These are phyloP conservation scores for Climacium dendroides DNA, from an alignment of 225 moss, liverwort and hornwort genomes.

Conservation along the genomic window DNA sequence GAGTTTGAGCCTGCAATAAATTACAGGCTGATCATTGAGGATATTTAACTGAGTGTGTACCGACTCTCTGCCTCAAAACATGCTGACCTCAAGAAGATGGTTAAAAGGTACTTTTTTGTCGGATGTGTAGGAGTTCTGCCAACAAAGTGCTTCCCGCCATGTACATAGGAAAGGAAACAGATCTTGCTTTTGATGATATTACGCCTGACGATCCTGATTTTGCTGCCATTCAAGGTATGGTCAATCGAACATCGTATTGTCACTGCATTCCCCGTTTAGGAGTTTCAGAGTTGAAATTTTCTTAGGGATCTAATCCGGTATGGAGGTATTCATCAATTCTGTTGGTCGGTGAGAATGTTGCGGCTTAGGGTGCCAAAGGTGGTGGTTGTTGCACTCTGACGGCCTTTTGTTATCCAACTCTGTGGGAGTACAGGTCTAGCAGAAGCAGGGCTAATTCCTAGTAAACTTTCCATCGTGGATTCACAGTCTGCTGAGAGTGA, in stretches of 20 bases:
- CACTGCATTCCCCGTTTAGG: not conserved
- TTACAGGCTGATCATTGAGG: not conserved
- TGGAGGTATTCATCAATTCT: not conserved
- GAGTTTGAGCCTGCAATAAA: not conserved
- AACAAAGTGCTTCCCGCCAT: slow-evolving; percentile 92
- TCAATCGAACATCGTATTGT: not conserved
- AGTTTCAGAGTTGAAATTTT: not conserved
- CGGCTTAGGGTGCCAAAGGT: not conserved
- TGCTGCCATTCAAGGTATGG: slow-evolving; percentile 76
- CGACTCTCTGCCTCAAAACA: not conserved
- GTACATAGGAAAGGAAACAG: slow-evolving; percentile 74
- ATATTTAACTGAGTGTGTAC: not conserved
- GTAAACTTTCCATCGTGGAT: slow-evolving; percentile 76
- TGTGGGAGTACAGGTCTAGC: slow-evolving; percentile 57
- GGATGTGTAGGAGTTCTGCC: slow-evolving; percentile 61
- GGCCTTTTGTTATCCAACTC: not conserved
- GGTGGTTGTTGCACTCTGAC: not conserved
- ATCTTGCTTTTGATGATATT: slow-evolving; percentile 89
- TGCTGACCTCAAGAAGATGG: not conserved
- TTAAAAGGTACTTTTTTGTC: not conserved
- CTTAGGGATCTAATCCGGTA: not conserved
- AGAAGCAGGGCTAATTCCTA: slow-evolving; percentile 91
- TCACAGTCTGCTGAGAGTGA: slow-evolving; percentile 16
- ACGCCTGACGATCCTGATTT: slow-evolving; percentile 84
- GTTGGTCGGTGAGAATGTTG: not conserved